These are phyloP conservation scores for Fusarium miscanthi DNA, from an alignment of 2,329 filamentous ascomycete genomes.

Conservation along the genomic window DNA sequence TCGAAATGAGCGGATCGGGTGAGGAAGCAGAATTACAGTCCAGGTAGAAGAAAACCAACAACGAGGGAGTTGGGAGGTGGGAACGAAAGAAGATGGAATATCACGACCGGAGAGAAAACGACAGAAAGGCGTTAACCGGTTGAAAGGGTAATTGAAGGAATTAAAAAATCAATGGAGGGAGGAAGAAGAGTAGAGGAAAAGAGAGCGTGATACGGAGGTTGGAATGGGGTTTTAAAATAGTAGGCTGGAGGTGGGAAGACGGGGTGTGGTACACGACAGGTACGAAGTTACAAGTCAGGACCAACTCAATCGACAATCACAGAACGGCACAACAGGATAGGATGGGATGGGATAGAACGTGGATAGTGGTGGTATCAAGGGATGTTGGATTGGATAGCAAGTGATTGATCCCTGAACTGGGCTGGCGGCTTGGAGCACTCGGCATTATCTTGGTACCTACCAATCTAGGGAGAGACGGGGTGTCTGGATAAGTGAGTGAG, in stretches of 20 bases:
- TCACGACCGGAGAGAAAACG: slow-evolving; percentile 22
- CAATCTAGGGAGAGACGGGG: neutral
- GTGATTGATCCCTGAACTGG: neutral
- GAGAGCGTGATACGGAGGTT: slow-evolving; percentile 30
- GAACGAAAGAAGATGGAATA: slow-evolving; percentile 43
- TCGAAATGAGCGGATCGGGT: slow-evolving; percentile 37
- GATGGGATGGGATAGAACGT: neutral
- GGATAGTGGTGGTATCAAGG: slow-evolving; percentile 23
- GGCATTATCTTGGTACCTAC: slow-evolving; percentile 14
- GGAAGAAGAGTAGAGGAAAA: slow-evolving; percentile 34
- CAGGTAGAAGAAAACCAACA: slow-evolving; percentile 49
- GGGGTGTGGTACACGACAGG: slow-evolving; percentile 1
- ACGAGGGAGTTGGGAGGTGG: slow-evolving; percentile 50
- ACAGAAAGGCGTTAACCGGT: slow-evolving; percentile 30
- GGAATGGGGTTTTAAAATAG: slow-evolving; percentile 43
- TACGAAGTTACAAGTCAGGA: neutral
- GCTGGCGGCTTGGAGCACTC: slow-evolving; percentile 2
- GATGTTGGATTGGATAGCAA: slow-evolving; percentile 29
- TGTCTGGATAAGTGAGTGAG: slow-evolving; percentile 9
- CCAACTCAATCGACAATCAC: slow-evolving; percentile 10
- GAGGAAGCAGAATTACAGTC: slow-evolving; percentile 38
- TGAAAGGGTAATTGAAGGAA: slow-evolving; percentile 34
- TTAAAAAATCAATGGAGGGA: slow-evolving; percentile 28
- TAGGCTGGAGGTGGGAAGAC: slow-evolving; percentile 3
- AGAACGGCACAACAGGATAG: neutral